Conservation (phyloP, 352 stramenopile species). For the Pythium folliculosum region DNA sequence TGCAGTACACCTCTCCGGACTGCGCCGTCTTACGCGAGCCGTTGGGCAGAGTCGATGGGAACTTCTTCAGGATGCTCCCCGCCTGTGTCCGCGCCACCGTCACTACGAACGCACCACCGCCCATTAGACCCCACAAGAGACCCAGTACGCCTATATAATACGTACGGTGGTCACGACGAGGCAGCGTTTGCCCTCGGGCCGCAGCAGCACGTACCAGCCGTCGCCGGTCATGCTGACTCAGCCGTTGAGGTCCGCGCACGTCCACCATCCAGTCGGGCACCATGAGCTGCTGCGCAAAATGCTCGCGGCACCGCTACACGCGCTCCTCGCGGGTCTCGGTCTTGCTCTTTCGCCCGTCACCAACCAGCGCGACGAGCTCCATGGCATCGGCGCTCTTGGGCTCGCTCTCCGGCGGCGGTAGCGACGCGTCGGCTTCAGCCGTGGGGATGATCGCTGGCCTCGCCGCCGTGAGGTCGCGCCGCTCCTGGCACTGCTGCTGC, state of each 20-base stretch:
- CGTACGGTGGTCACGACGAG: constrained; percentile 85
- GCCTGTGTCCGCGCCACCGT: constrained; percentile 82
- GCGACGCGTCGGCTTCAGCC: not conserved
- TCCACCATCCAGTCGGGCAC: constrained; percentile 91
- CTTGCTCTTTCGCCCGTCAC: constrained; percentile 36
- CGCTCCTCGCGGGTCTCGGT: constrained; percentile 74
- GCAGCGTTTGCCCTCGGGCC: constrained; percentile 90
- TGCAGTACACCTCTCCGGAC: constrained; percentile 77
- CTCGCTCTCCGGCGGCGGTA: constrained; percentile 1
- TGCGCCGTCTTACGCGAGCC: constrained; percentile 81
- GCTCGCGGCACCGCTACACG: constrained; percentile 63
- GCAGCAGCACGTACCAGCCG: constrained; percentile 90
- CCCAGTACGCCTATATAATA: not conserved
- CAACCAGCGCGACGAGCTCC: constrained; percentile 18
- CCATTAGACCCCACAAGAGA: not conserved
- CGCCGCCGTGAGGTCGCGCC: constrained; percentile 68
- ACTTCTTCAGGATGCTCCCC: constrained; percentile 84
- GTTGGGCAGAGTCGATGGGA: constrained; percentile 77
- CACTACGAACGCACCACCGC: constrained; percentile 28
- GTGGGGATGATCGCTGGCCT: constrained; percentile 21
- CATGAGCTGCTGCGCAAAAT: constrained; percentile 85
- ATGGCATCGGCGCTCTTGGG: constrained; percentile 23
- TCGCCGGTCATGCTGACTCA: constrained; percentile 59
- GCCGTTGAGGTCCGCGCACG: constrained; percentile 82
- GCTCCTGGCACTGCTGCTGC: constrained; percentile 68